These are phyloP conservation scores for Sordariomycetes sp. DNA, from an alignment of 2,329 filamentous ascomycete species.

Conservation along the genomic window DNA sequence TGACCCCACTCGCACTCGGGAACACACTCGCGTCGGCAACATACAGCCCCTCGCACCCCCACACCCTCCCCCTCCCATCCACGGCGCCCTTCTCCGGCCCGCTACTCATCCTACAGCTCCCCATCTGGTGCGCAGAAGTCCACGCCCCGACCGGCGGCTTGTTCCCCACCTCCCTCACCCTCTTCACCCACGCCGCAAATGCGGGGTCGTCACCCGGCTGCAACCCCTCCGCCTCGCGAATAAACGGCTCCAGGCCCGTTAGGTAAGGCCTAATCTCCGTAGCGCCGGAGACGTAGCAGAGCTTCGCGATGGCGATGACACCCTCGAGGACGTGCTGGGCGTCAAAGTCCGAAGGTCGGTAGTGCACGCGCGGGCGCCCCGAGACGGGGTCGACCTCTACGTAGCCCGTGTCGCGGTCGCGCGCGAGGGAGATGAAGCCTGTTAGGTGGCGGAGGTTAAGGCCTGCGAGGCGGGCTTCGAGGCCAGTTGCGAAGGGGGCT, in stretches of 20 bases:
- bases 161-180: constrained; percentile 32
- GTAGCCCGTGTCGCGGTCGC: constrained; percentile 63
- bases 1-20: constrained; percentile 64
- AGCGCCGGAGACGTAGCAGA: constrained; percentile 68
- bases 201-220: constrained; percentile 34
- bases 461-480: constrained; percentile 60
- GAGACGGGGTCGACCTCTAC: constrained; percentile 60
- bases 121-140: constrained; percentile 71
- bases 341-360: constrained; percentile 60
- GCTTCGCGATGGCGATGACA: constrained; percentile 56
- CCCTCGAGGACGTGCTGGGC: constrained; percentile 59
- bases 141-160: constrained; percentile 39
- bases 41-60: constrained; percentile 52
- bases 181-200: constrained; percentile 49
- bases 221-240: constrained; percentile 14
- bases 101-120: constrained; percentile 58
- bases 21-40: constrained; percentile 67
- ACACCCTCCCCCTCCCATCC: constrained; percentile 44
- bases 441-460: constrained; percentile 57
- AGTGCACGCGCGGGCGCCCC: constrained; percentile 53
- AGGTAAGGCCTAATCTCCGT: constrained; percentile 61
- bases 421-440: constrained; percentile 58
- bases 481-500: constrained; percentile 52
- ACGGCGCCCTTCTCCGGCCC: constrained; percentile 39
- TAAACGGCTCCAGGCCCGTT: constrained; percentile 50